Base-by-base conservation (phyloP, 2,329 filamentous ascomycete genomes). In the Karstenula rhodostoma region DNA sequence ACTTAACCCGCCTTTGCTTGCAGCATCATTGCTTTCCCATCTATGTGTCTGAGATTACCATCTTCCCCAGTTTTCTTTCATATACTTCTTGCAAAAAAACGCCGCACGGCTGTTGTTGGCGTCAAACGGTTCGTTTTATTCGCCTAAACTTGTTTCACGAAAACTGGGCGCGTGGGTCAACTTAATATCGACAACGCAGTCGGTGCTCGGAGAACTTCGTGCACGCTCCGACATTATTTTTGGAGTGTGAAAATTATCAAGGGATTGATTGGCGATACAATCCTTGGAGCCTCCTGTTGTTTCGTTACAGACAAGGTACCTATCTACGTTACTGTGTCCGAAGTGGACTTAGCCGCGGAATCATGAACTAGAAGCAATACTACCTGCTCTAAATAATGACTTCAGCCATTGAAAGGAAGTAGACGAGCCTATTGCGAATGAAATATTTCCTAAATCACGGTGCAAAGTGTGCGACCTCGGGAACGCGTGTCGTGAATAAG, bases 151-250 rank as follows among this genome's bases (percentile, higher is more conserved):
- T 13, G 44, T 47, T 47, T 47, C 44, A 47, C 27, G 44, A 47
- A 47, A 29, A 47, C 44, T 13, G 7, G 44, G 44, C 27, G 13
- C 29, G 44, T 47, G 44, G 44, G 44, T 47, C 44, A 29, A 29
- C 17, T 47, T 12, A 47, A 47, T 29, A 47, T 47, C 44, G 44
- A 47, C 44, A 17, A 47, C 23, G n/a, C 44, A 47, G 23, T 40
- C 5, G 23, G 44, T 13, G 13, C 44, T 47, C 10, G 6, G 9
- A 13, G 10, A 23, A 46, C 43, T 19, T 46, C 17, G 37, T 19
- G 22, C 23, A 46, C 23, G 43, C 43, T 27, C 22, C 25, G 15
- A 22, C 8, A 47, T 47, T 22, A 47, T 29, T 47, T 29, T 12
- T 15, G 44, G 44, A 29, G n/a, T 22, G 27, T 17, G 5, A 12